Base-by-base conservation (phyloP, 2,329 filamentous ascomycete species). In the Talaromyces sp. region DNA sequence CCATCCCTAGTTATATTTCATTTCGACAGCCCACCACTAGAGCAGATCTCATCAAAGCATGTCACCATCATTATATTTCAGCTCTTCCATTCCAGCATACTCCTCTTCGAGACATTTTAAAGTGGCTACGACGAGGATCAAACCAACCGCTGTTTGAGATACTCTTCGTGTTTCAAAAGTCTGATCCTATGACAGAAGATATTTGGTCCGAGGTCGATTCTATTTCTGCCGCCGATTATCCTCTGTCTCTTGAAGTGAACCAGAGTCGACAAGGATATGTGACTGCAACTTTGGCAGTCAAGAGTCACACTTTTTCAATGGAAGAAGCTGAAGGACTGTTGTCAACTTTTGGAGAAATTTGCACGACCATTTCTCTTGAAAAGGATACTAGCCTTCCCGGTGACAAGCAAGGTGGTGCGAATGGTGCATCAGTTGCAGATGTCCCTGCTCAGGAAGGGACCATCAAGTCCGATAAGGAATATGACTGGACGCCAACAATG, bases 141-240 rank as follows among this genome's bases (percentile, higher is more conserved):
- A 75, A 76, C n/a, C 73, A 84, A 50, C 80, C 84, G 0, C 75
- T 94, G 2, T 96, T 97, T 69, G 89, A 96, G 63, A 88, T 83
- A 0, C 78, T 97, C 1, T 96, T 97, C 67, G 89, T 92, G 0
- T 96, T 94, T 70, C 90, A 96, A 68, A 80, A 83, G 40, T 51
- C 63, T 1, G 69, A 68, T 58, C 61, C 62, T 3, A 54, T n/a
- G 65, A 72, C 3, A 67, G 60, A 74, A 2, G 60, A 67, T 1
- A 66, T 86, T 1, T 93, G 91, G 88, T 76, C 75, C 0, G 69
- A 83, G 9, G 63, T 82, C 2, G 79, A 85, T 23, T 81, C 80
- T 1, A 71, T 78, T 4, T 27, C 27, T 40, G 66, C 79, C 12
- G 81, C 86, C 0, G 89, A 93, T 66, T 95, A 92, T 68, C 88